Conservation (phyloP, 2,329 filamentous ascomycete genomes). For the Colletotrichum brevisporum region DNA sequence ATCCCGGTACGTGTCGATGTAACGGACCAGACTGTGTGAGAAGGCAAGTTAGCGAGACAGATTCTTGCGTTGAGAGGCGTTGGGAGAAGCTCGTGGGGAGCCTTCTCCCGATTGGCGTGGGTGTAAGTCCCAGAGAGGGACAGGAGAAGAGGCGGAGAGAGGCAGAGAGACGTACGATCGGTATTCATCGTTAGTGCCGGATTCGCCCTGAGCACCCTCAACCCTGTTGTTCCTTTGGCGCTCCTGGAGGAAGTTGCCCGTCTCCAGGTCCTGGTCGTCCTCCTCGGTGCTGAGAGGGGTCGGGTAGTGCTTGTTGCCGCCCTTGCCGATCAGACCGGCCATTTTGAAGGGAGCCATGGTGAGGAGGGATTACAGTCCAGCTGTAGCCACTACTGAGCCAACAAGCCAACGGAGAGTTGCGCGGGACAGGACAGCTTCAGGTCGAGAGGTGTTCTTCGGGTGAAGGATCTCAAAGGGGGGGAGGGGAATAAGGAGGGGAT, state of each 20-base stretch:
- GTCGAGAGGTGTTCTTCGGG: slow-evolving; percentile 22
- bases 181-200: slow-evolving; percentile 38
- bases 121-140: background rate
- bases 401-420: slow-evolving; percentile 22
- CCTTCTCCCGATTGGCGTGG: background rate
- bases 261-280: slow-evolving; percentile 40
- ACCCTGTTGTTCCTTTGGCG: slow-evolving; percentile 40
- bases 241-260: slow-evolving; percentile 41
- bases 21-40: slow-evolving; percentile 44
- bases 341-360: slow-evolving; percentile 40
- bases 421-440: slow-evolving; percentile 25
- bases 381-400: slow-evolving; percentile 35
- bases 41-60: background rate
- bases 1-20: slow-evolving; percentile 56
- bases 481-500: slow-evolving; percentile 17
- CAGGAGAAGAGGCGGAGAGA: slow-evolving; percentile 1
- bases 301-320: slow-evolving; percentile 41
- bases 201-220: slow-evolving; percentile 35
- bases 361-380: slow-evolving; percentile 40
- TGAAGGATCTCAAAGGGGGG: background rate
- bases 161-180: slow-evolving; percentile 35
- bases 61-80: background rate
- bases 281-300: slow-evolving; percentile 39
- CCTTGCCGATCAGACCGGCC: slow-evolving; percentile 40
- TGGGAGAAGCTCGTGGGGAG: background rate